Evolutionary conservation across 1,284 basidiomycete species (phyloP).

Genomic region (Tylopilus orsonianus): DNA sequence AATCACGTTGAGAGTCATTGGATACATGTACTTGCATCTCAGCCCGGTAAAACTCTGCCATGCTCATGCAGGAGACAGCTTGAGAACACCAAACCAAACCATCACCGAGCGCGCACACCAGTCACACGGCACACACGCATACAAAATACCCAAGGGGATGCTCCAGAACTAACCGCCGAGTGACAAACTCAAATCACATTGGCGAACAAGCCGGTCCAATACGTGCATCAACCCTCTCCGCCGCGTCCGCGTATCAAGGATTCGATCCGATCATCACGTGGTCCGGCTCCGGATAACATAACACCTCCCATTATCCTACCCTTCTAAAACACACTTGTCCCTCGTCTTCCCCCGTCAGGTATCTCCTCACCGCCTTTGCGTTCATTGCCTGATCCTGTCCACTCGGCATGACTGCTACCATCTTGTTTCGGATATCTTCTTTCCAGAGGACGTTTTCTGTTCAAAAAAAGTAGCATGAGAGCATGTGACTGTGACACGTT

Average conservation of each 20-base stretch:
- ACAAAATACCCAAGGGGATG: too few species aligned
- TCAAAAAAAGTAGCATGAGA: slow-evolving; percentile 67
- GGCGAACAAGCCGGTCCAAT: slow-evolving; percentile 36
- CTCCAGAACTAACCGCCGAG: too few species aligned
- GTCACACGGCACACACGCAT: too few species aligned
- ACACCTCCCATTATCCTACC: slow-evolving; percentile 42
- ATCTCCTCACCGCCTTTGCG: slow-evolving; percentile 46
- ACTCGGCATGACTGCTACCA: slow-evolving; percentile 46
- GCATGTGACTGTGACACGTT: slow-evolving; percentile 54
- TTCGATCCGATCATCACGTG: slow-evolving; percentile 61
- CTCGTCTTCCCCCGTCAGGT: slow-evolving; percentile 48
- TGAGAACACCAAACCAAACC: too few species aligned
- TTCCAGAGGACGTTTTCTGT: slow-evolving; percentile 58
- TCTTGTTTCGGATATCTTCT: slow-evolving; percentile 46
- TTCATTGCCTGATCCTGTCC: slow-evolving; percentile 62
- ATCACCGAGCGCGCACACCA: too few species aligned
- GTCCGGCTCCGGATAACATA: slow-evolving; percentile 51
- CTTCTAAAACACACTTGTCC: slow-evolving; percentile 37
- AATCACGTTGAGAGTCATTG: too few species aligned
- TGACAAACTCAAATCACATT: too few species aligned
- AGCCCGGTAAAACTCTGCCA: too few species aligned
- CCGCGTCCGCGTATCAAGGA: slow-evolving; percentile 43
- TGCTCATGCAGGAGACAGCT: too few species aligned
- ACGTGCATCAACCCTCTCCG: slow-evolving; percentile 42
- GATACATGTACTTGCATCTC: too few species aligned